These are phyloP conservation scores for Cunninghamia lanceolata DNA, from an alignment of 75 land plant genomes.

Conservation along the genomic window DNA sequence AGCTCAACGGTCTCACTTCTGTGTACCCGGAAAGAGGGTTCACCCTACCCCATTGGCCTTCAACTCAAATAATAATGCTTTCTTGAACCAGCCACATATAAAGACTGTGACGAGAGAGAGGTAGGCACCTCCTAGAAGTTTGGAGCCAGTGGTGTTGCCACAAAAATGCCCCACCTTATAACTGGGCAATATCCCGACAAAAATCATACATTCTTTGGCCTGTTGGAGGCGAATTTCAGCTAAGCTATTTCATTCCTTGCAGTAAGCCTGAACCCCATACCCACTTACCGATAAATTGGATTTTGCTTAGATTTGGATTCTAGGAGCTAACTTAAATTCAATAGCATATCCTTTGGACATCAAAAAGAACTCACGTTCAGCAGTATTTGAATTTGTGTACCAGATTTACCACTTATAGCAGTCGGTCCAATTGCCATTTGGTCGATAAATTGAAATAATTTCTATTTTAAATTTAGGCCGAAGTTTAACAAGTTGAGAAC, in stretches of 20 bases:
- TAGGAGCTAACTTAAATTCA: neutral
- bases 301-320: neutral
- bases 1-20: neutral
- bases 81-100: neutral
- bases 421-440: neutral
- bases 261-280: neutral
- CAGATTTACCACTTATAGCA: neutral
- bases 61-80: neutral
- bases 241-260: neutral
- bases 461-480: neutral
- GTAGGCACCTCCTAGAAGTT: neutral
- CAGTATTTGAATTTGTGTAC: neutral
- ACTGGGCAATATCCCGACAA: neutral
- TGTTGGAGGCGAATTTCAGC: neutral
- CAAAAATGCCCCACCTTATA: neutral
- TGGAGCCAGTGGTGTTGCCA: neutral
- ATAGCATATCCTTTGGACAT: neutral
- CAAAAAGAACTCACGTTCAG: neutral
- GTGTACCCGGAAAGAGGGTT: neutral
- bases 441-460: too few relatives aligned
- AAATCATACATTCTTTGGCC: neutral
- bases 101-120: neutral
- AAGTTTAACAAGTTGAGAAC: neutral
- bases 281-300: neutral
- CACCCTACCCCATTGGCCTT: neutral